These are phyloP conservation scores for Cubamyces sp. DNA, from an alignment of 768 basidiomycete genomes.

Conservation along the genomic window DNA sequence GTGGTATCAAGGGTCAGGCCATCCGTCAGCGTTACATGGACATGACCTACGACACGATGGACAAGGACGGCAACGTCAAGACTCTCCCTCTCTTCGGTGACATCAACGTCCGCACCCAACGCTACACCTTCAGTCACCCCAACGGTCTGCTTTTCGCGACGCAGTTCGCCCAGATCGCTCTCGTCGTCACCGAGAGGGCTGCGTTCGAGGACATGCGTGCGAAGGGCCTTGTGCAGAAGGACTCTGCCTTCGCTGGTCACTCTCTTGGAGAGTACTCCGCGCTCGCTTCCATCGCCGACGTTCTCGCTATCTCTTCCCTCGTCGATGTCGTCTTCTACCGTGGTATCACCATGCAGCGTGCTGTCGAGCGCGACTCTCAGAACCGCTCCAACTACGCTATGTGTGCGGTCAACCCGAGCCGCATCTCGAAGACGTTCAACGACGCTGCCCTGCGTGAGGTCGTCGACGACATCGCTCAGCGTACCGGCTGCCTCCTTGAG, in stretches of 20 bases:
- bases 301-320: conserved; percentile 91
- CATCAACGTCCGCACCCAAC: conserved; percentile 91
- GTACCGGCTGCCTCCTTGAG: conserved; percentile 84
- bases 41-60: conserved; percentile 97
- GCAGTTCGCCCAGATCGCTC: conserved; percentile 97
- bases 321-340: conserved; percentile 99
- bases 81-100: conserved; percentile 95
- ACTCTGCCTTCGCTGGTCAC: conserved; percentile 96
- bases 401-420: conserved; percentile 98
- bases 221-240: conserved; percentile 91
- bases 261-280: conserved; percentile 99
- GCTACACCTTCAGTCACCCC: conserved; percentile 98
- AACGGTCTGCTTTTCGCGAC: conserved; percentile 95
- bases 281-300: conserved; percentile 95
- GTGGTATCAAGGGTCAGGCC: conserved; percentile 98
- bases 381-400: conserved; percentile 98
- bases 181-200: conserved; percentile 98
- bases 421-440: conserved; percentile 92
- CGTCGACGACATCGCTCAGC: conserved; percentile 83
- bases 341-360: conserved; percentile 99
- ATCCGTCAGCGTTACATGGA: conserved; percentile 99
- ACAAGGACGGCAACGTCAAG: conserved; percentile 94
- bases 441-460: conserved; percentile 97
- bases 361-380: conserved; percentile 91
- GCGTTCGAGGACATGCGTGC: conserved; percentile 98